These are phyloP conservation scores for Ceratocystis alfenasii DNA, from an alignment of 2,329 filamentous ascomycete species.

Conservation along the genomic window DNA sequence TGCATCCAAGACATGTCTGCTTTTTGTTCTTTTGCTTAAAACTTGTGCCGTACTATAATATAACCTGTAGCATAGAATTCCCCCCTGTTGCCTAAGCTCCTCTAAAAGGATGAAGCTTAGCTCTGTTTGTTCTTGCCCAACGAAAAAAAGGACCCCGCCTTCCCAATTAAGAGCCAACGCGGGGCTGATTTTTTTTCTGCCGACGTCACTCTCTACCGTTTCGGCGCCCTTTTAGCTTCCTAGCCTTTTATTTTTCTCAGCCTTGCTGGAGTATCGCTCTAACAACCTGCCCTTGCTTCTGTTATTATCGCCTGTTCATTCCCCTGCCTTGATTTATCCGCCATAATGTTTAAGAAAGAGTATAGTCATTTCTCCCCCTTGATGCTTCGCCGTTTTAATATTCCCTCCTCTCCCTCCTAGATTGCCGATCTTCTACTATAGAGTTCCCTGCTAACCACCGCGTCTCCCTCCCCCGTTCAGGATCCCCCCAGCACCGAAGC, in stretches of 20 bases:
- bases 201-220: conserved; percentile 16
- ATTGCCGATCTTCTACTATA: neutral
- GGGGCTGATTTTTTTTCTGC: conserved; percentile 20
- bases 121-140: neutral
- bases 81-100: neutral
- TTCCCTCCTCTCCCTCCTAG: neutral
- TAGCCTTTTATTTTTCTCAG: neutral
- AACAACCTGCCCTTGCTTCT: neutral
- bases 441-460: neutral
- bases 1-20: neutral
- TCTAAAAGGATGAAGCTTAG: conserved; percentile 5
- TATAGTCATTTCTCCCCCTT: conserved; percentile 33
- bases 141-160: conserved; percentile 16
- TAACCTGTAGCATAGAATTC: neutral
- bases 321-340: conserved; percentile 16
- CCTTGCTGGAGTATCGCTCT: neutral
- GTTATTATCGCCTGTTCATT: neutral
- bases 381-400: conserved; percentile 10
- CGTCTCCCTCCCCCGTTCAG: conserved; percentile 33
- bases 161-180: conserved; percentile 18
- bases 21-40: neutral
- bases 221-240: neutral
- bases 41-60: neutral
- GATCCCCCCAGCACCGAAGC: conserved; percentile 66
- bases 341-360: conserved; percentile 89